phyloP scores from a whole-genome alignment of 2,329 filamentous ascomycete genomes.

The Monilinia vaccinii-corymbosi region DNA sequence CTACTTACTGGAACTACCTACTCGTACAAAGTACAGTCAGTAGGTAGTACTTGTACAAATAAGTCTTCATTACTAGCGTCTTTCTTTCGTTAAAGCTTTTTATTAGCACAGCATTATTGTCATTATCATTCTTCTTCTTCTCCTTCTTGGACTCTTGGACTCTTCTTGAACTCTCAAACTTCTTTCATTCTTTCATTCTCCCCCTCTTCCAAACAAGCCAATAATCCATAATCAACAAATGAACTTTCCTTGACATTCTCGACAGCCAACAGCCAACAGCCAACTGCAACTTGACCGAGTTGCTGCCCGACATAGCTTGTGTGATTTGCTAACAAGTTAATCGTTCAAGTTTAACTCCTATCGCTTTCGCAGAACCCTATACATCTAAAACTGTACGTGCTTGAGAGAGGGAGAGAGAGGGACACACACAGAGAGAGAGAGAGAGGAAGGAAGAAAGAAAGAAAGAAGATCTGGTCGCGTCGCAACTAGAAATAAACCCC shows the following conservation, averaged over 20 bases:
- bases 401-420: background rate
- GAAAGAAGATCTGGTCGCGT: background rate
- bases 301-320: background rate
- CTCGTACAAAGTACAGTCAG: background rate
- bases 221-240: background rate
- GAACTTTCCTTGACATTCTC: background rate
- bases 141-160: too few relatives aligned
- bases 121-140: too few relatives aligned
- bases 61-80: background rate
- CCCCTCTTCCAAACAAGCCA: background rate
- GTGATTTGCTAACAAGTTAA: background rate
- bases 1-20: background rate
- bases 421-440: background rate
- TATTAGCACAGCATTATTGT: background rate
- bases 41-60: background rate
- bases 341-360: background rate
- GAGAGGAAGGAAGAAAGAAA: background rate
- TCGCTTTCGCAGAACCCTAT: background rate
- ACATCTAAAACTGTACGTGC: background rate
- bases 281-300: background rate
- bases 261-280: background rate
- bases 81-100: background rate
- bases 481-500: constrained; percentile 6
- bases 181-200: background rate
- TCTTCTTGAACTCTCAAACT: background rate